phyloP scores from a whole-genome alignment of 345 rosid species.

The Arabidopsis arenosa region DNA sequence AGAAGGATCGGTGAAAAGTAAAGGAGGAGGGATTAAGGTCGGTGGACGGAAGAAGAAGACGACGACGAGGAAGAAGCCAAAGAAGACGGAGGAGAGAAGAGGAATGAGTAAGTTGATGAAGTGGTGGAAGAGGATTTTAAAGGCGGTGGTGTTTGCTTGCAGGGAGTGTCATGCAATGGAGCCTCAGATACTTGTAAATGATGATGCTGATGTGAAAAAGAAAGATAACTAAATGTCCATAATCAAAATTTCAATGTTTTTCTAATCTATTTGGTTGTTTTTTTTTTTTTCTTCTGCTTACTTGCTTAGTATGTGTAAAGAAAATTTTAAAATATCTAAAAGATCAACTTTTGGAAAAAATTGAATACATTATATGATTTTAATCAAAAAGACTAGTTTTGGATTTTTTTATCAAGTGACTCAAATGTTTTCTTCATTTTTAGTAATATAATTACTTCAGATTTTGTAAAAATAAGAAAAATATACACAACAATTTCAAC shows the following conservation, averaged over 20 bases:
- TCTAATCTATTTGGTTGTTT: background rate
- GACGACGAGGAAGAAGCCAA: slow-evolving; percentile 17
- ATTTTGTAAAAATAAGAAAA: too few species aligned
- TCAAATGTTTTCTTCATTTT: too few species aligned
- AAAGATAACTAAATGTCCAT: slow-evolving; percentile 38
- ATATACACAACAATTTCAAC: too few species aligned
- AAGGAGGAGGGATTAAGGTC: slow-evolving; percentile 41
- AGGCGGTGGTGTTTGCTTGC: slow-evolving; percentile 62
- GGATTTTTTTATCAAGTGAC: too few species aligned
- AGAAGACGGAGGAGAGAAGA: slow-evolving; percentile 29
- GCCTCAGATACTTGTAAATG: slow-evolving; percentile 43
- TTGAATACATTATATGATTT: too few species aligned
- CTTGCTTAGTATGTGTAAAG: too few species aligned
- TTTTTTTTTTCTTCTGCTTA: too few species aligned
- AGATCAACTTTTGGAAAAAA: too few species aligned
- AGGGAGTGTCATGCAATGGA: slow-evolving; percentile 90
- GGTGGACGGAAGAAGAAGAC: slow-evolving; percentile 34
- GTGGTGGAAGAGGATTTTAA: slow-evolving; percentile 57
- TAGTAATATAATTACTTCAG: too few species aligned
- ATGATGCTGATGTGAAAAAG: slow-evolving; percentile 22
- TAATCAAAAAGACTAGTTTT: too few species aligned
- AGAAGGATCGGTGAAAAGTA: slow-evolving; percentile 53
- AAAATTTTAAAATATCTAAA: too few species aligned
- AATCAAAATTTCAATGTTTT: background rate
- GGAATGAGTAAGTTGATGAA: slow-evolving; percentile 38